Conservation (phyloP, 1,284 basidiomycete genomes). For the Heterobasidion annosum region DNA sequence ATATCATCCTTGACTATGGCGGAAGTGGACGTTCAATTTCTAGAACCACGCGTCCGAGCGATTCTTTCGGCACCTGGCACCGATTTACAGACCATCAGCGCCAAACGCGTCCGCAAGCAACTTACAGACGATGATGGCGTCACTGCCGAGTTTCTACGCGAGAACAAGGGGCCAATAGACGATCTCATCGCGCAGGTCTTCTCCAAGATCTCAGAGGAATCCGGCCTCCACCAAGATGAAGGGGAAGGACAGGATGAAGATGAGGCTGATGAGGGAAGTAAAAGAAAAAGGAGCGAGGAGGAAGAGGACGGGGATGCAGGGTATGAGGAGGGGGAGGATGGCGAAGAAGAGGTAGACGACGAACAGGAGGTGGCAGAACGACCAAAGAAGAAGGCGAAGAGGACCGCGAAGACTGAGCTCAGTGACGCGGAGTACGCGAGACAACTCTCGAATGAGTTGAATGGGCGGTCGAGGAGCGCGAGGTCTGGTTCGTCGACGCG, state of each 20-base stretch:
- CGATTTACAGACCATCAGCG: conserved; percentile 66
- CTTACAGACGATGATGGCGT: conserved; percentile 44
- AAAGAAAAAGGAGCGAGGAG: conserved; percentile 8
- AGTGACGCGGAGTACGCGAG: conserved; percentile 64
- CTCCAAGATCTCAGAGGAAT: conserved; percentile 37
- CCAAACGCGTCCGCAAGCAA: conserved; percentile 66
- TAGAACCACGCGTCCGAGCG: conserved; percentile 51
- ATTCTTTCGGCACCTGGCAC: conserved; percentile 64
- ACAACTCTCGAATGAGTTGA: conserved; percentile 63
- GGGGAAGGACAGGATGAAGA: conserved; percentile 10
- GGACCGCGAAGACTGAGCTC: conserved; percentile 31
- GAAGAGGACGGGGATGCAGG: conserved; percentile 20
- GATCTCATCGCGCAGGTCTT: conserved; percentile 51
- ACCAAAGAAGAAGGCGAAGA: conserved; percentile 19
- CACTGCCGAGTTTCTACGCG: conserved; percentile 45
- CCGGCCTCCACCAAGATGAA: conserved; percentile 5
- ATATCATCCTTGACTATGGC: neutral
- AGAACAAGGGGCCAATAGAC: conserved; percentile 51
- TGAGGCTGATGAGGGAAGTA: conserved; percentile 5
- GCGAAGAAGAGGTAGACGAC: conserved; percentile 25
- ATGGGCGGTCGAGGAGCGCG: conserved; percentile 47
- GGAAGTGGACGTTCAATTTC: conserved; percentile 17
- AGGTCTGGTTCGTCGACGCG: conserved; percentile 17
- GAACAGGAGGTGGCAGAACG: conserved; percentile 15
- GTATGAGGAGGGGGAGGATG: conserved; percentile 22